Evolutionary conservation across 495 filamentous ascomycete species (phyloP).

Genomic region (Bathelium albidoporum): DNA sequence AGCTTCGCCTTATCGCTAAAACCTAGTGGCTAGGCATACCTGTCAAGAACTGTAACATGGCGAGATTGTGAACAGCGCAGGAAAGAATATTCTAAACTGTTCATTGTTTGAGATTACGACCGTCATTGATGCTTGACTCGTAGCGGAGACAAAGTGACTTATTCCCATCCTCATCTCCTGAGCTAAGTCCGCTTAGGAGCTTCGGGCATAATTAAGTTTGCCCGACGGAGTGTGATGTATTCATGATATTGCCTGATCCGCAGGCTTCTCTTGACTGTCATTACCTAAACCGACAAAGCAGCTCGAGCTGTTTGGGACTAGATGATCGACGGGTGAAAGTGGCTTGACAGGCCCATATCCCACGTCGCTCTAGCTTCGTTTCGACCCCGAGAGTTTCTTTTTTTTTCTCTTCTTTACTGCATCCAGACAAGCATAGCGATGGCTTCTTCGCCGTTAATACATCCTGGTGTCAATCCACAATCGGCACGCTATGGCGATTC

Average conservation of each 20-base stretch:
- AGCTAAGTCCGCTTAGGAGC: background rate
- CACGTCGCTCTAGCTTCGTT: background rate
- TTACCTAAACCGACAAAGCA: background rate
- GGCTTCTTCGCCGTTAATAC: background rate
- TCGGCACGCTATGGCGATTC: background rate
- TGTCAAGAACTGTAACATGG: background rate
- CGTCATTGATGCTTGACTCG: background rate
- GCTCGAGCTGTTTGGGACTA: background rate
- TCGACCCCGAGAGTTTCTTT: background rate
- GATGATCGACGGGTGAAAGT: background rate
- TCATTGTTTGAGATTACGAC: background rate
- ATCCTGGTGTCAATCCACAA: background rate
- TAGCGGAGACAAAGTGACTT: no score
- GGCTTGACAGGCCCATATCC: background rate
- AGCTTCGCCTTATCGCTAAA: background rate
- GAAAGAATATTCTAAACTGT: background rate
- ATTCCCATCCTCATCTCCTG: background rate
- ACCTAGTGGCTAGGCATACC: background rate
- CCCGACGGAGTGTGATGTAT: background rate
- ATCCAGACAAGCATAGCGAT: constrained; percentile 2
- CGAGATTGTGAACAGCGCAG: background rate
- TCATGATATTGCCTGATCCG: background rate
- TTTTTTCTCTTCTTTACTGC: background rate
- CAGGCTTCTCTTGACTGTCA: no score
- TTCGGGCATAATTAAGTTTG: background rate